Evolutionary conservation across 169 alveolate species (phyloP), one percentile per base, ranked within the genome.

Genomic region (Cryptosporidium ryanae): DNA sequence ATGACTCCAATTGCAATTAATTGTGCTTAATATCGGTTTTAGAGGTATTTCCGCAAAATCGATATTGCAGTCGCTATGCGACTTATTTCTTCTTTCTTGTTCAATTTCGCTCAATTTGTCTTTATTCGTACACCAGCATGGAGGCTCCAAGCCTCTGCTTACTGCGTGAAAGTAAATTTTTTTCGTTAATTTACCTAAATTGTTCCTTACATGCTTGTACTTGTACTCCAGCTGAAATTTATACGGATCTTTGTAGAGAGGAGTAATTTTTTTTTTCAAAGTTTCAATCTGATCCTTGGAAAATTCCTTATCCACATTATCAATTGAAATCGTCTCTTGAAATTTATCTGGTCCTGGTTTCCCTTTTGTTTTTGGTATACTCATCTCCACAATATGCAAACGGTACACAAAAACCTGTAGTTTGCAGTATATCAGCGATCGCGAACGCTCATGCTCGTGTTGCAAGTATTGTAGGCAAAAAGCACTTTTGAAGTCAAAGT

Each of bases 261-360:
- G 87, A n/a, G 87, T 61, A 32, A 76, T 65, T 61, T 76, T 76
- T 23, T 38, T 43, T 7, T 10, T 38, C 46, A 38, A 38, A 38
- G 8, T 38, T 38, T 38, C 46, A 38, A 38, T 38, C 13, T 4
- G 46, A 38, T 0, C 8, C 8, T 38, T 38, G 8, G 1, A 4
- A 0, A 38, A 38, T 38, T 38, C 8, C 8, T 38, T 10, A 6
- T 38, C 8, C 1, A 38, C 8, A 38, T 38, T 38, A 0, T 38
- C 46, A 4, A 38, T 0, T 38, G 3, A 6, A 0, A 6, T 38
- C 8, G 8, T 0, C 3, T 38, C 8, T 10, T 38, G 13, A 38
- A 4, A 38, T 10, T 10, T 38, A 10, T 10, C 8, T 38, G 3
- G 46, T 38, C 8, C 8, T 38, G 8, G 8, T 38, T 38, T 38